These are phyloP conservation scores for Picea mariana DNA, from an alignment of 83 land plant species.

Conservation along the genomic window DNA sequence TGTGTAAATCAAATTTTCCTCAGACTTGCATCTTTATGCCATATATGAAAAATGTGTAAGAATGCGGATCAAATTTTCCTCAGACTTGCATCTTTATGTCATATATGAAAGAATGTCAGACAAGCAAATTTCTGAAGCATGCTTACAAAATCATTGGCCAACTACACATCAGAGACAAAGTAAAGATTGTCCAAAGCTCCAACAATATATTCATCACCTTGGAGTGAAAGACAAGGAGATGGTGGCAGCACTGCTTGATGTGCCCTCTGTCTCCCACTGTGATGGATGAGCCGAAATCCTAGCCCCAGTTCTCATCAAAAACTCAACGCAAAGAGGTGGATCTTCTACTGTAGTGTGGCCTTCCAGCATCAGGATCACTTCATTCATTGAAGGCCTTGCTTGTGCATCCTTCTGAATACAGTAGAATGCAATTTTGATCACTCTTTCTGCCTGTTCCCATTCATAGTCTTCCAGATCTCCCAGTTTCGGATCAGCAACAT, in stretches of 20 bases:
- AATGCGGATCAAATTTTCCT: no score
- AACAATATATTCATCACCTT: no score
- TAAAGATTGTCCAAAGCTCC: no score
- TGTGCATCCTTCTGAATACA: conserved; percentile 29
- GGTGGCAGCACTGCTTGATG: background rate
- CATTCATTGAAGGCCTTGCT: conserved; percentile 43
- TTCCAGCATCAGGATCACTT: conserved; percentile 49
- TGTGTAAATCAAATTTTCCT: no score
- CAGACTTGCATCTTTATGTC: no score
- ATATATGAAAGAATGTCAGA: no score
- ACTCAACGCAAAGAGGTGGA: background rate
- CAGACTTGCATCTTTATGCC: no score
- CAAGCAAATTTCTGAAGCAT: no score
- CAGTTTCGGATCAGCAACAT: conserved; percentile 13
- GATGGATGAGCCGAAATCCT: background rate
- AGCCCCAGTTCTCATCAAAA: background rate
- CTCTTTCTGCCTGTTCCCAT: conserved; percentile 27
- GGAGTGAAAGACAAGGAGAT: no score
- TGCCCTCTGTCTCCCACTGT: background rate
- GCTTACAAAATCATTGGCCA: no score
- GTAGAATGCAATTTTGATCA: conserved; percentile 42
- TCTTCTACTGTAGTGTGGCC: conserved; percentile 23
- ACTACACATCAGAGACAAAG: no score
- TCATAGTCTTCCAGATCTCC: background rate
- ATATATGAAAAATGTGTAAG: no score